These are phyloP conservation scores for Xylaria venustula DNA, from an alignment of 495 filamentous ascomycete species.

Conservation along the genomic window DNA sequence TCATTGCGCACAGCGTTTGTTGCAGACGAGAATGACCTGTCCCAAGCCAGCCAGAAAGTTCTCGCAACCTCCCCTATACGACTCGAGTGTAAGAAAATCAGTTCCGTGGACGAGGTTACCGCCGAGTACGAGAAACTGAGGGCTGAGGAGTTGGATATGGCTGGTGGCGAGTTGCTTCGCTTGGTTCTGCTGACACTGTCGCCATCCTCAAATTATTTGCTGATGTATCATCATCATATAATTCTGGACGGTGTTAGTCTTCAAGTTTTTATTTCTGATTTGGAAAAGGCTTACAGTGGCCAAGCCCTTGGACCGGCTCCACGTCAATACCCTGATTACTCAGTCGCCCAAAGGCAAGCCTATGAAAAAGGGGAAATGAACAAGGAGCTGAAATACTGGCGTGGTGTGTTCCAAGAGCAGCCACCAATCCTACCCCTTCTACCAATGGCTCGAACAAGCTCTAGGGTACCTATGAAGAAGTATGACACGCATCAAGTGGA, in stretches of 20 bases:
- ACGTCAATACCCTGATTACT: slow-evolving; percentile 19
- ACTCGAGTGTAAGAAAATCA: background rate
- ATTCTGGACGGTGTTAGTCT: slow-evolving; percentile 14
- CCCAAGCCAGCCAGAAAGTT: background rate
- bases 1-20: slow-evolving; percentile 36
- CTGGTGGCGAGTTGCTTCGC: background rate
- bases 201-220: background rate
- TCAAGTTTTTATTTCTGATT: slow-evolving; percentile 24
- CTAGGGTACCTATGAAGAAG: background rate
- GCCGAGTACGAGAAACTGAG: background rate
- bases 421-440: slow-evolving; percentile 1
- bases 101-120: background rate
- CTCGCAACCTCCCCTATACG: background rate
- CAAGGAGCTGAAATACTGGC: slow-evolving; percentile 34
- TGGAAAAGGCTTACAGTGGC: slow-evolving; percentile 38
- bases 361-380: slow-evolving; percentile 9
- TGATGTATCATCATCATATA: slow-evolving; percentile 19
- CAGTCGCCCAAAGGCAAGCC: slow-evolving; percentile 9
- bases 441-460: background rate
- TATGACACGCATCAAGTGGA: background rate
- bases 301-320: slow-evolving; percentile 5
- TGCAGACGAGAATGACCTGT: background rate
- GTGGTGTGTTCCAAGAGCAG: slow-evolving; percentile 22
- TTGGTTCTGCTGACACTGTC: slow-evolving; percentile 19
- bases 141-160: slow-evolving; percentile 1